These are phyloP conservation scores for Mallotus repandus DNA, from an alignment of 441 rosid species.

Conservation along the genomic window DNA sequence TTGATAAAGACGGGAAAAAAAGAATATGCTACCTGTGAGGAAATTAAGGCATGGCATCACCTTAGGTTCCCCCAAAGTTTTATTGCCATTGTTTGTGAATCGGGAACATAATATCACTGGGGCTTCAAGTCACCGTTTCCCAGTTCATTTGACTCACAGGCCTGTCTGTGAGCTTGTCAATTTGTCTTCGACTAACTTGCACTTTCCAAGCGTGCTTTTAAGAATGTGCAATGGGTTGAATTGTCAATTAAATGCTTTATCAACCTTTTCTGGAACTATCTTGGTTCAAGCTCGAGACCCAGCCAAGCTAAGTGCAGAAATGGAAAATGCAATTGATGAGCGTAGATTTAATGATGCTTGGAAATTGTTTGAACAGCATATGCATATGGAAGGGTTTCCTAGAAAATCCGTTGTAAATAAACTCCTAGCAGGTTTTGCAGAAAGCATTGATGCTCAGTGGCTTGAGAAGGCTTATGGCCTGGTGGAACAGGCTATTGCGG, in stretches of 20 bases:
- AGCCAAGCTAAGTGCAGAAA: conserved; percentile 54
- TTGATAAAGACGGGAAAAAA: background rate
- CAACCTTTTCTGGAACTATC: conserved; percentile 49
- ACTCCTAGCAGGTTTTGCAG: conserved; percentile 51
- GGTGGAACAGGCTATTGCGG: conserved; percentile 65
- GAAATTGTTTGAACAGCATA: conserved; percentile 66
- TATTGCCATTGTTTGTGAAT: conserved; percentile 19
- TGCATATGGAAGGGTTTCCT: conserved; percentile 86
- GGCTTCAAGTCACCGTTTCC: conserved; percentile 19
- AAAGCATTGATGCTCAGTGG: conserved; percentile 55
- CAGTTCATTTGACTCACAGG: conserved; percentile 11
- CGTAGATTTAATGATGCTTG: conserved; percentile 50
- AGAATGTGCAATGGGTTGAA: conserved; percentile 15
- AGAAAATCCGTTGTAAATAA: conserved; percentile 62
- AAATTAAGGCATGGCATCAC: conserved; percentile 26
- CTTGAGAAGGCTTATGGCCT: conserved; percentile 59
- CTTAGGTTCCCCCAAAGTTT: conserved; percentile 8
- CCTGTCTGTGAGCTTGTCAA: conserved; percentile 14
- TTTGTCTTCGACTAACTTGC: conserved; percentile 12
- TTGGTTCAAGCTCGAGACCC: conserved; percentile 83
- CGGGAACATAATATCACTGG: background rate
- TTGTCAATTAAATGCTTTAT: conserved; percentile 29
- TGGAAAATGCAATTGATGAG: conserved; percentile 60
- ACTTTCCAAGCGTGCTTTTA: conserved; percentile 1
- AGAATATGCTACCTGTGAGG: conserved; percentile 27